Conservation (phyloP, 2,329 filamentous ascomycete species). For the Verticillium tricorpus region DNA sequence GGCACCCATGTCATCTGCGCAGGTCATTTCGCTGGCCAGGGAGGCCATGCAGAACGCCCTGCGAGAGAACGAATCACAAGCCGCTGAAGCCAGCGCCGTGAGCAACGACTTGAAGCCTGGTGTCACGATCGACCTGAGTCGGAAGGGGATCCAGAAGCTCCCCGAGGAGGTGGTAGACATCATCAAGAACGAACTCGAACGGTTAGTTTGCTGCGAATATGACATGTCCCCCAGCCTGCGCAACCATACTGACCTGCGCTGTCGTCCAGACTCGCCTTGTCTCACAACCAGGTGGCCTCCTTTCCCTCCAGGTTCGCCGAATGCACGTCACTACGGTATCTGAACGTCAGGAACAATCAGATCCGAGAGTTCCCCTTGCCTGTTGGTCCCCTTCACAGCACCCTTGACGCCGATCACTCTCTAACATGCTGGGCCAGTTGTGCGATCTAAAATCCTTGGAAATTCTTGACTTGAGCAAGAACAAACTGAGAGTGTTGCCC, state of each 20-base stretch:
- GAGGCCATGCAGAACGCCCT: slow-evolving; percentile 65
- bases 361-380: slow-evolving; percentile 59
- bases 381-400: slow-evolving; percentile 29
- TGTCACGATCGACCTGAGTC: slow-evolving; percentile 73
- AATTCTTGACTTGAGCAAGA: slow-evolving; percentile 87
- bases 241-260: neutral
- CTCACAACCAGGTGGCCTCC: slow-evolving; percentile 71
- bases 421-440: slow-evolving; percentile 50
- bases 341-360: slow-evolving; percentile 74
- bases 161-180: slow-evolving; percentile 72
- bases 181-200: slow-evolving; percentile 68
- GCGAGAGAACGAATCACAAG: slow-evolving; percentile 60
- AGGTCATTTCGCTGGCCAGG: slow-evolving; percentile 61
- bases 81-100: slow-evolving; percentile 53
- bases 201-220: slow-evolving; percentile 39
- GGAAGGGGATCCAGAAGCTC: slow-evolving; percentile 66
- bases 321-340: slow-evolving; percentile 72
- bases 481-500: slow-evolving; percentile 74
- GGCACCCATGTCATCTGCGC: slow-evolving; percentile 51
- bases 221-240: neutral
- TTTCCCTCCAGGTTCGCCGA: slow-evolving; percentile 69
- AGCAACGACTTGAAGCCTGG: slow-evolving; percentile 62
- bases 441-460: slow-evolving; percentile 83
- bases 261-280: slow-evolving; percentile 65
- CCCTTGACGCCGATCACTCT: neutral